These are phyloP conservation scores for Gloeopeniophorella convolvens DNA, from an alignment of 768 basidiomycete genomes.

Conservation along the genomic window DNA sequence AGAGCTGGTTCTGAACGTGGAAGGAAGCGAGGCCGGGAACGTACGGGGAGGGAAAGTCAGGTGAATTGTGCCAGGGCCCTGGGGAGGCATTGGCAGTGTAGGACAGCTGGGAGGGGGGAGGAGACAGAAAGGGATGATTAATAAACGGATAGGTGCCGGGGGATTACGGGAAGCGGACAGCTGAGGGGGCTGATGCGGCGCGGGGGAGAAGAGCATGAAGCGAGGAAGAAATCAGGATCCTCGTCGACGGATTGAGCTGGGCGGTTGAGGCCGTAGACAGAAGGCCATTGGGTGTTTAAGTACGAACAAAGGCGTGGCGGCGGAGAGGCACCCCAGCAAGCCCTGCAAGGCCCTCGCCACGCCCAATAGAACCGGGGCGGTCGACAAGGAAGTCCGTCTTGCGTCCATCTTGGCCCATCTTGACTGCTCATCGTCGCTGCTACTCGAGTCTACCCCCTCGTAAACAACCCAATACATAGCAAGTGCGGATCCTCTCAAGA, in stretches of 20 bases:
- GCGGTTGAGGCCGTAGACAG: constrained; percentile 11
- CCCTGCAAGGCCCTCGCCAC: too few relatives aligned
- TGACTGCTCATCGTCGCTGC: too few relatives aligned
- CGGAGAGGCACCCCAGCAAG: too few relatives aligned
- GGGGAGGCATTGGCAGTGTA: constrained; percentile 7
- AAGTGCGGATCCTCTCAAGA: constrained; percentile 4
- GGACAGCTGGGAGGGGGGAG: neutral
- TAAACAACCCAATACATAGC: neutral
- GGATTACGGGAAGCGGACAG: too few relatives aligned
- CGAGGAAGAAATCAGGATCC: constrained; percentile 9
- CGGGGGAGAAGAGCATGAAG: neutral
- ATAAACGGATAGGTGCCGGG: too few relatives aligned
- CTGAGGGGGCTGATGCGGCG: too few relatives aligned
- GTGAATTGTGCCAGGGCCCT: constrained; percentile 7
- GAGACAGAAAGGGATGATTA: constrained; percentile 12
- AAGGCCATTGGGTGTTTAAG: constrained; percentile 20
- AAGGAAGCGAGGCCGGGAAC: neutral
- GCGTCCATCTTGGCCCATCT: too few relatives aligned
- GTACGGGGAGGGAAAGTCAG: constrained; percentile 10
- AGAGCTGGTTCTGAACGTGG: neutral
- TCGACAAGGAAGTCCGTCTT: too few relatives aligned
- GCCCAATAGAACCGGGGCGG: too few relatives aligned
- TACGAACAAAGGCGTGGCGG: constrained; percentile 13
- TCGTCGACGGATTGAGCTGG: constrained; percentile 9
- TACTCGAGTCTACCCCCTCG: too few relatives aligned